Evolutionary conservation across 129 eudicot genomes (phyloP).

Genomic region (Artemisia tridentata): DNA sequence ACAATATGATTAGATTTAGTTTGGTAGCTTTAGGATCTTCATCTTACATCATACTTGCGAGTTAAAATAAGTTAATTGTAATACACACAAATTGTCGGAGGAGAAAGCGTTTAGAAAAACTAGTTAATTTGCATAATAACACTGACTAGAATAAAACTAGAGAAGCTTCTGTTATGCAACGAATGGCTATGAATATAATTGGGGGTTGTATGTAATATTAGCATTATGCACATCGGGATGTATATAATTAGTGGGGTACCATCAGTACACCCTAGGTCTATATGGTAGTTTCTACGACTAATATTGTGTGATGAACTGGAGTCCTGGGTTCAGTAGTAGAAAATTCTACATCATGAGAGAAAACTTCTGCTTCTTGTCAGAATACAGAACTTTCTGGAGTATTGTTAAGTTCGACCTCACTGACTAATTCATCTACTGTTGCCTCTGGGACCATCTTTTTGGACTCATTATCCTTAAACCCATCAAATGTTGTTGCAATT

Average conservation of each 20-base stretch:
- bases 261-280: background rate
- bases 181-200: background rate
- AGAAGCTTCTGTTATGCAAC: slow-evolving; percentile 1
- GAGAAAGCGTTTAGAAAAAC: background rate
- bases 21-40: background rate
- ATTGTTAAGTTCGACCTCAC: slow-evolving; percentile 4
- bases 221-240: slow-evolving; percentile 13
- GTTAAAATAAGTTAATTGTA: background rate
- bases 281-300: slow-evolving; percentile 12
- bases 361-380: slow-evolving; percentile 26
- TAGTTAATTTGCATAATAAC: background rate
- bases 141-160: background rate
- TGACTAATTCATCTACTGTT: background rate
- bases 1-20: background rate
- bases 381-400: slow-evolving; percentile 36
- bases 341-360: slow-evolving; percentile 28
- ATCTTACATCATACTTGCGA: background rate
- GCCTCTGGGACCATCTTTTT: slow-evolving; percentile 9
- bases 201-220: slow-evolving; percentile 3
- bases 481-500: slow-evolving; percentile 34
- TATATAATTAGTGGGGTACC: background rate
- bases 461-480: slow-evolving; percentile 32
- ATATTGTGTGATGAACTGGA: slow-evolving; percentile 25
- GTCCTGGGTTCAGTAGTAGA: slow-evolving; percentile 38
- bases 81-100: background rate